Conservation (phyloP, 768 basidiomycete species). For the Trametes meyenii region DNA sequence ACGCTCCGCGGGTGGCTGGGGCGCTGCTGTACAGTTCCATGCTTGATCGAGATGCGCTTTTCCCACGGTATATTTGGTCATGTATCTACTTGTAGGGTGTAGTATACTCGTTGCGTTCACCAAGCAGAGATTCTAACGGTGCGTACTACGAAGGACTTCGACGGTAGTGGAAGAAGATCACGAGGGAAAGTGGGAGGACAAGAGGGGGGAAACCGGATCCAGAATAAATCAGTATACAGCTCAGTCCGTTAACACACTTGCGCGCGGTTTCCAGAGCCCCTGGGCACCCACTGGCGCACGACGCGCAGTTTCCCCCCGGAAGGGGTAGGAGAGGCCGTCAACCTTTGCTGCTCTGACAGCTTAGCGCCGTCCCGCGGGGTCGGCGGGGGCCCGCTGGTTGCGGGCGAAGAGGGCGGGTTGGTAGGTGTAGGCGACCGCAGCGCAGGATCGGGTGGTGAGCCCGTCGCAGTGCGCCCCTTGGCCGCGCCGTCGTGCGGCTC, state of each 20-base stretch:
- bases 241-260: constrained; percentile 31
- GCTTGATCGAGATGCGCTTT: neutral
- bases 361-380: constrained; percentile 45
- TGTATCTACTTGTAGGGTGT: constrained; percentile 16
- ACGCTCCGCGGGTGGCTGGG: constrained; percentile 24
- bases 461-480: constrained; percentile 18
- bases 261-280: constrained; percentile 33
- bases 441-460: constrained; percentile 6
- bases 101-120: constrained; percentile 2
- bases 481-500: constrained; percentile 30
- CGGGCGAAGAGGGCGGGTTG: constrained; percentile 50
- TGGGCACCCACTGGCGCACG: constrained; percentile 47
- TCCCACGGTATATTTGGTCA: constrained; percentile 19
- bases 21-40: constrained; percentile 24
- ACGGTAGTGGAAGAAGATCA: neutral
- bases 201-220: constrained; percentile 13
- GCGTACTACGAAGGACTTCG: neutral
- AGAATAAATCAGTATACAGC: constrained; percentile 18
- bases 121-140: neutral
- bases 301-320: constrained; percentile 41
- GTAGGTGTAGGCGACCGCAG: constrained; percentile 42
- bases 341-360: constrained; percentile 1
- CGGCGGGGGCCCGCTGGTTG: constrained; percentile 48
- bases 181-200: neutral
- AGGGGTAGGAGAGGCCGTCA: constrained; percentile 15